phyloP scores from a whole-genome alignment of 2,329 filamentous ascomycete genomes.

The Fusarium sulawesiense region DNA sequence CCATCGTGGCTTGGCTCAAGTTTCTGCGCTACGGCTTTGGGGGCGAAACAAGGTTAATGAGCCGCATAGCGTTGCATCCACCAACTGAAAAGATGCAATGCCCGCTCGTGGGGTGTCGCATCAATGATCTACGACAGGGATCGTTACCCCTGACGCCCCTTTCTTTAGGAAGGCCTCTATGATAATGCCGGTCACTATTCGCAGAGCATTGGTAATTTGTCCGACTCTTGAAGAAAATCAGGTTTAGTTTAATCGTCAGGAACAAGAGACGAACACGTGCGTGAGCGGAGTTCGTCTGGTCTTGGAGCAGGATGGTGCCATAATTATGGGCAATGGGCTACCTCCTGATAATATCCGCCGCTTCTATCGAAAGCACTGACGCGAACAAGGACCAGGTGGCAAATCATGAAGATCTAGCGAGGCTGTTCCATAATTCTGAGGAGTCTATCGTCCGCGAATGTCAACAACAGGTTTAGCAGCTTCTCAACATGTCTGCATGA shows the following conservation, averaged over 20 bases:
- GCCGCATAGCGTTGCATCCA: conserved; percentile 17
- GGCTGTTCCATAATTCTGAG: neutral
- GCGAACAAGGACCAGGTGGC: neutral
- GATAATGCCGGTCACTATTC: neutral
- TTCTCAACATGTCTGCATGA: accelerated
- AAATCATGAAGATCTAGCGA: neutral
- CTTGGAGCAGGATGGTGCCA: neutral
- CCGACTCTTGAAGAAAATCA: neutral
- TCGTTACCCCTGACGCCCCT: neutral
- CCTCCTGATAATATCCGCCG: neutral
- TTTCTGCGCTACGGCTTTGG: neutral
- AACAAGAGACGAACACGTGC: neutral
- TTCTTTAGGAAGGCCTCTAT: neutral
- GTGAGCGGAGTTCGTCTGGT: neutral
- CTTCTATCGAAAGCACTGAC: neutral
- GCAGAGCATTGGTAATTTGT: conserved; percentile 3
- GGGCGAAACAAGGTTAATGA: neutral
- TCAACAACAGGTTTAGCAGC: accelerated
- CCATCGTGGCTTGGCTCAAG: neutral
- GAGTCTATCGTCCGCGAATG: neutral
- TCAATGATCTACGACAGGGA: conserved; percentile 7
- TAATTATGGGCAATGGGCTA: neutral
- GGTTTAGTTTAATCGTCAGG: neutral
- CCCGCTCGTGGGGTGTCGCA: conserved; percentile 10
- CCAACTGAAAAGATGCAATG: neutral